Base-by-base conservation (phyloP, 345 rosid species). In the Arabis hirsuta region DNA sequence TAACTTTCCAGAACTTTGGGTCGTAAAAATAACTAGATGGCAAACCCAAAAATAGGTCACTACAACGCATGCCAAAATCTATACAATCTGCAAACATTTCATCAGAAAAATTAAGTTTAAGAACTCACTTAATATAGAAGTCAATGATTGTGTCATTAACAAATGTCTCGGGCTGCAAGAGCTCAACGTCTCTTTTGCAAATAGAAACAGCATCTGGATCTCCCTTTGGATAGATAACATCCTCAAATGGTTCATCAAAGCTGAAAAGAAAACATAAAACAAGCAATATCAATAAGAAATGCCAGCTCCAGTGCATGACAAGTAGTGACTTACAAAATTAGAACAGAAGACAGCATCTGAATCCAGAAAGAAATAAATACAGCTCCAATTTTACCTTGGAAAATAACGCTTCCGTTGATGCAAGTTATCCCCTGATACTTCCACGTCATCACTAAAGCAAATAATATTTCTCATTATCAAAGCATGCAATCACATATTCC, bases 101-200 rank as follows among this genome's bases (percentile, higher is more conserved):
- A 74, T 55, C 53, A 38, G 69, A 72, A 13, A 51, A 11, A 53
- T 54, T 52, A 54, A 59, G 46, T 44, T 39, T 47, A n/a, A 67
- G n/a, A 65, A 80, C 89, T 82, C 68, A 95, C 99, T 91, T 87
- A 73, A 89, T 91, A 82, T 91, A 95, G 73, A 95, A 95, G 84
- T 95, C 99, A 80, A 95, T 95, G 74, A 95, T 89, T 14, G 99
- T 95, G 73, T 95, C 99, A 80, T 95, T 95, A 77, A 95, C 73
- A 72, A 91, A 95, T 66, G 89, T 91, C 80, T 91, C 99, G 14
- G 99, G 99, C 67, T 82, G 93, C 72, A 95, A 74, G 62, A 95
- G 88, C 75, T 95, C 97, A 78, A 95, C 92, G 68, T 95, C 99
- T 81, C 96, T 84, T 83, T 87, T 95, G 72, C 91, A 76, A 57